phyloP scores from a whole-genome alignment of 805 yeast species.

The Myxozyma nipponensis region DNA sequence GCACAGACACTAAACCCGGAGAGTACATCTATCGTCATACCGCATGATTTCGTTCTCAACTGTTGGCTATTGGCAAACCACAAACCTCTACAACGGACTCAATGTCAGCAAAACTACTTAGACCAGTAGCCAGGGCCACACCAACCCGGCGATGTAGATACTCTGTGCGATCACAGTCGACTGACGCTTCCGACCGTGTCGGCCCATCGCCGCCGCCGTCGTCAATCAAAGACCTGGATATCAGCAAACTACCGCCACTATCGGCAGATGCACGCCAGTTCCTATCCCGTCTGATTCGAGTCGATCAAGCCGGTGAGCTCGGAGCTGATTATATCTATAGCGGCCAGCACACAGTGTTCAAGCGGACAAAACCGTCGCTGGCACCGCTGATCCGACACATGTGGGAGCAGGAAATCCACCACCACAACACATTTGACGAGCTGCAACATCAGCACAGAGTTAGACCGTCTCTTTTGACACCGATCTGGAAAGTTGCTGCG shows the following conservation, averaged over 20 bases:
- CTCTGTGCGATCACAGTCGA: too few species aligned
- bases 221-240: neutral
- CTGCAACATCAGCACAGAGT: slow-evolving; percentile 75
- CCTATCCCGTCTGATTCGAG: slow-evolving; percentile 51
- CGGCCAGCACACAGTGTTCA: slow-evolving; percentile 80
- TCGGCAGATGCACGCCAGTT: slow-evolving; percentile 15
- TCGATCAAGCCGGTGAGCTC: slow-evolving; percentile 96
- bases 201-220: too few species aligned
- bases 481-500: slow-evolving; percentile 92
- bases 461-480: slow-evolving; percentile 87
- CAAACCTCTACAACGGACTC: too few species aligned
- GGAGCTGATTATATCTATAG: slow-evolving; percentile 92
- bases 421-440: slow-evolving; percentile 76
- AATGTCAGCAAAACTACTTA: too few species aligned
- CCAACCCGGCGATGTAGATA: too few species aligned
- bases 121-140: too few species aligned
- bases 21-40: too few species aligned
- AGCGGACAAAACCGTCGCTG: slow-evolving; percentile 65
- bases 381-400: slow-evolving; percentile 82
- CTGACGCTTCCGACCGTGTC: too few species aligned
- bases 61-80: too few species aligned
- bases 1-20: too few species aligned
- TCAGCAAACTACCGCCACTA: slow-evolving; percentile 11
- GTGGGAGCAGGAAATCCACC: slow-evolving; percentile 98
- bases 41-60: too few species aligned